A percentile compares a stretch with the other conserved stretches of the same genome.
phyloP scores from a whole-genome alignment of 495 filamentous ascomycete genomes.

The Extremus antarcticus region DNA sequence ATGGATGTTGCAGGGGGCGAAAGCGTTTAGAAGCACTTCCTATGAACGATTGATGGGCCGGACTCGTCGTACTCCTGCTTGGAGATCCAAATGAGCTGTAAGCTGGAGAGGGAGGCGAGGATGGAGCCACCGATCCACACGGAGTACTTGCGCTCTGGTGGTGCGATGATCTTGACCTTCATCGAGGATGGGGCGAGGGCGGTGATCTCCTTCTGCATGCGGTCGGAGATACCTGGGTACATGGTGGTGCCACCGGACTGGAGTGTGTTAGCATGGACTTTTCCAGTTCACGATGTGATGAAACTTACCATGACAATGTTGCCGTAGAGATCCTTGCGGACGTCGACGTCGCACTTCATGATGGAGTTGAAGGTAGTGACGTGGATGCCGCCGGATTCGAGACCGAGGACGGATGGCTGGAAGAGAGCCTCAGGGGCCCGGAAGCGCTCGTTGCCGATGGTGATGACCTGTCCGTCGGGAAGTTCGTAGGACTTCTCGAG shows the following conservation, averaged over 20 bases:
- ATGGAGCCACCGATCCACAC: slow-evolving; percentile 99
- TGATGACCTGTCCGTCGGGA: slow-evolving; percentile 99
- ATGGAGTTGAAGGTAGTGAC: slow-evolving; percentile 99
- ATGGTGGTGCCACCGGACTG: slow-evolving; percentile 98
- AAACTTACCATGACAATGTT: slow-evolving; percentile 97
- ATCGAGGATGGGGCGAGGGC: slow-evolving; percentile 93
- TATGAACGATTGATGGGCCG: slow-evolving; percentile 98
- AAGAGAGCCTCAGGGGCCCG: slow-evolving; percentile 98
- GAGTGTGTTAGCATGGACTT: slow-evolving; percentile 12
- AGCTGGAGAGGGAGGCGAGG: slow-evolving; percentile 95
- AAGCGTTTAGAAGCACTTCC: slow-evolving; percentile 96
- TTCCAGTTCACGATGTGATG: slow-evolving; percentile 3
- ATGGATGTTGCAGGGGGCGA: background rate
- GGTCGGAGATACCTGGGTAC: slow-evolving; percentile 99
- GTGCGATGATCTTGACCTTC: slow-evolving; percentile 73
- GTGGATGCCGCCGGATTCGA: slow-evolving; percentile 97
- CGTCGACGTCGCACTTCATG: slow-evolving; percentile 99
- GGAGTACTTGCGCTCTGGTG: slow-evolving; percentile 71
- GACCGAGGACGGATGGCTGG: slow-evolving; percentile 95
- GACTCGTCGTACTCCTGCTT: slow-evolving; percentile 99
- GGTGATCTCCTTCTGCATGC: slow-evolving; percentile 99
- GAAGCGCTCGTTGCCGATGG: slow-evolving; percentile 99
- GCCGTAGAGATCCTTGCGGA: slow-evolving; percentile 98
- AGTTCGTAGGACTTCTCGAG: slow-evolving; percentile 99
- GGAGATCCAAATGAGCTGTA: slow-evolving; percentile 99